These are phyloP conservation scores for Alternaria gaisen DNA, from an alignment of 2,329 filamentous ascomycete genomes.

Conservation along the genomic window DNA sequence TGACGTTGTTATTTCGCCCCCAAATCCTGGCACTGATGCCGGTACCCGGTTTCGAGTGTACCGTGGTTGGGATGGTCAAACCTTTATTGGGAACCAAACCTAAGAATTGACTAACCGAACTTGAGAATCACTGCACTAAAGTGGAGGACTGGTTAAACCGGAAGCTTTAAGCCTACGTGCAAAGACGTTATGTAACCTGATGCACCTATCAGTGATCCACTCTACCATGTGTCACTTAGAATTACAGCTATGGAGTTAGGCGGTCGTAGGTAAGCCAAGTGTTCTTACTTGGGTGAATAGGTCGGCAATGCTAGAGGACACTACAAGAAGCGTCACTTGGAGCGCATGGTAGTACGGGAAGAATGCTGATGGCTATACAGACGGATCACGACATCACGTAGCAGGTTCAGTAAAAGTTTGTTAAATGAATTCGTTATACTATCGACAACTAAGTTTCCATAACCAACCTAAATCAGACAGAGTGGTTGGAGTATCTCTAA, in stretches of 20 bases:
- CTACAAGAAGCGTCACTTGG: background rate
- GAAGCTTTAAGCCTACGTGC: background rate
- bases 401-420: background rate
- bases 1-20: background rate
- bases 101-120: background rate
- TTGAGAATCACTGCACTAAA: background rate
- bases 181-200: too few species aligned
- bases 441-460: constrained; percentile 17
- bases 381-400: background rate
- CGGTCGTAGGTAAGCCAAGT: too few species aligned
- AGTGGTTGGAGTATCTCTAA: constrained; percentile 8
- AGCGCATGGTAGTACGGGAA: background rate
- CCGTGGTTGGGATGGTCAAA: too few species aligned
- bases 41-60: too few species aligned
- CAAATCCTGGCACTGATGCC: too few species aligned
- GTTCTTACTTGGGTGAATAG: background rate
- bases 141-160: background rate
- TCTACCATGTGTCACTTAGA: background rate
- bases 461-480: constrained; percentile 14
- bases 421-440: constrained; percentile 20
- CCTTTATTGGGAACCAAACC: background rate
- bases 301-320: background rate
- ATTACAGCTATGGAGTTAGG: too few species aligned
- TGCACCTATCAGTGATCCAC: too few species aligned
- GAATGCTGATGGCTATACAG: background rate